Percentiles rank a stretch among this genome's conserved stretches.
phyloP scores from a whole-genome alignment of 768 basidiomycete genomes.

The Artomyces pyxidatus region DNA sequence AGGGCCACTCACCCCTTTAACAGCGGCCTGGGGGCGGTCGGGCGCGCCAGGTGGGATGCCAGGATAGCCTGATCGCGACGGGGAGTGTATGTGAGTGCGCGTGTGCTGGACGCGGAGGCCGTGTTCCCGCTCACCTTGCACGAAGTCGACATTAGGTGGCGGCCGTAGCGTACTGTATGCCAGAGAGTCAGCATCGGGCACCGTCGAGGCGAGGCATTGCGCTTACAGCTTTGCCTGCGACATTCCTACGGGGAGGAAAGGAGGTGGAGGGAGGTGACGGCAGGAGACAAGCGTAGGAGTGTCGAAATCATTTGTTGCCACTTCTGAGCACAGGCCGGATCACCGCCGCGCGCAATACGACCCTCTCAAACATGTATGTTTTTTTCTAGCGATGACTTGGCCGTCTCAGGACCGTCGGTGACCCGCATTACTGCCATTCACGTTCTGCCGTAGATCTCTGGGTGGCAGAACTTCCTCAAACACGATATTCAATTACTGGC shows the following conservation, averaged over 20 bases:
- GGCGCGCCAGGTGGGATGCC: constrained; percentile 76
- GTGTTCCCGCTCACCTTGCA: constrained; percentile 70
- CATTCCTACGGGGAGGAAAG: constrained; percentile 22
- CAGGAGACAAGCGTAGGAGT: not conserved
- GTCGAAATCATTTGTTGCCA: too few relatives aligned
- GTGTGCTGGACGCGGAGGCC: not conserved
- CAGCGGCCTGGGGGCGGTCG: constrained; percentile 74
- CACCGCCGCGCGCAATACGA: too few relatives aligned
- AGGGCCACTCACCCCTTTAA: constrained; percentile 64
- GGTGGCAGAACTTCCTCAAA: too few relatives aligned
- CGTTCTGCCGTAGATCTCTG: too few relatives aligned
- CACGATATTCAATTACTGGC: too few relatives aligned
- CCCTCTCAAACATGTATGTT: too few relatives aligned
- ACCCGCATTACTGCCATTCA: too few relatives aligned
- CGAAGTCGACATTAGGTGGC: constrained; percentile 85
- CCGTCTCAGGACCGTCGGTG: too few relatives aligned
- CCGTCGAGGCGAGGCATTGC: not conserved
- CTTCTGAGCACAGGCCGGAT: too few relatives aligned
- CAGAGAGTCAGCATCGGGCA: not conserved
- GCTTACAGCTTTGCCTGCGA: constrained; percentile 40
- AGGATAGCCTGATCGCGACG: constrained; percentile 55
- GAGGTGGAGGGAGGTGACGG: not conserved
- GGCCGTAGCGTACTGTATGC: constrained; percentile 64
- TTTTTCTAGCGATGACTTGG: too few relatives aligned
- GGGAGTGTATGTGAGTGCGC: not conserved